A percentile compares a stretch with the other conserved stretches of the same genome.
Conservation (phyloP, 2,329 filamentous ascomycete genomes). For the Botrytis medusae region DNA sequence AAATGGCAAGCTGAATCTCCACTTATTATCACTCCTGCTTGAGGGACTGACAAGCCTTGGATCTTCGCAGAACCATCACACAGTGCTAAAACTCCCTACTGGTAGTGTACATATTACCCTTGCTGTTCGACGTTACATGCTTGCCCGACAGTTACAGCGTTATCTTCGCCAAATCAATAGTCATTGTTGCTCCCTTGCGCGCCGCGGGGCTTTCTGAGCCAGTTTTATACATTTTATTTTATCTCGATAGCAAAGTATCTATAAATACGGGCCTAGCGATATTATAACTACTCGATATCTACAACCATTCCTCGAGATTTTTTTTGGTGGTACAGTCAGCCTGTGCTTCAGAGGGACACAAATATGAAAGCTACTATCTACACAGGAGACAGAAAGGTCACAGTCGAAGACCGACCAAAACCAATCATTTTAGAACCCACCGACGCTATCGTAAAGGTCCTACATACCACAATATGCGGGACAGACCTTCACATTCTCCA, state of each 20-base stretch:
- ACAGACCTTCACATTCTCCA: slow-evolving; percentile 57
- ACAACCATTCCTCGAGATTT: background rate
- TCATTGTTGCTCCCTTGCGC: background rate
- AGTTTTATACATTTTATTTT: background rate
- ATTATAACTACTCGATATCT: background rate
- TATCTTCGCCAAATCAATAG: no score
- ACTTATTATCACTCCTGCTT: no score
- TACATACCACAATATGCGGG: slow-evolving; percentile 53
- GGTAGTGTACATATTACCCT: no score
- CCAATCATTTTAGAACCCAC: slow-evolving; percentile 45
- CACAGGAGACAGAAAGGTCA: slow-evolving; percentile 75
- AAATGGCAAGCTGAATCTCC: no score
- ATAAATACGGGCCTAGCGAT: background rate
- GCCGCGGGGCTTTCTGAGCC: background rate
- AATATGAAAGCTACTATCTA: slow-evolving; percentile 77
- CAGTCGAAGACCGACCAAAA: slow-evolving; percentile 53
- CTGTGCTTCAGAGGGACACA: background rate
- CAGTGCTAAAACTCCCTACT: no score
- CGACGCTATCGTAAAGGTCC: slow-evolving; percentile 51
- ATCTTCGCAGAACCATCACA: no score
- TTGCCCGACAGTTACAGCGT: background rate
- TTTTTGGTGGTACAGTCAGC: background rate
- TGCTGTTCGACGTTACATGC: background rate
- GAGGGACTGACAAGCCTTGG: no score
- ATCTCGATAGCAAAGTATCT: background rate